phyloP scores from a whole-genome alignment of 441 rosid species.

The Pelargonium myrrhifolium region DNA sequence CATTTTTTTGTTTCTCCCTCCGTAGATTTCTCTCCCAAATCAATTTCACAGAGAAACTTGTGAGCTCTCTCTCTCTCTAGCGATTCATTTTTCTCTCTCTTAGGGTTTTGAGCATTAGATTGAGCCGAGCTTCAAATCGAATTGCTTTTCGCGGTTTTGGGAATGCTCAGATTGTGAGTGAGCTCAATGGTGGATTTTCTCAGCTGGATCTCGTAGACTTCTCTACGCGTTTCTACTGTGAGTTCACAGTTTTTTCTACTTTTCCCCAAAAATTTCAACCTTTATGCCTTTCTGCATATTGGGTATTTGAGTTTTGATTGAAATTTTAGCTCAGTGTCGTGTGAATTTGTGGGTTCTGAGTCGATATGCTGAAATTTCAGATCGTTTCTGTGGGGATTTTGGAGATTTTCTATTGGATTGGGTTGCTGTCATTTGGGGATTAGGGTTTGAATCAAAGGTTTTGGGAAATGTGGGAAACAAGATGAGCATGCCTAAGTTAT shows the following conservation, averaged over 20 bases:
- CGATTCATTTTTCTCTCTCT: background rate
- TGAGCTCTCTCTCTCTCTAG: background rate
- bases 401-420: background rate
- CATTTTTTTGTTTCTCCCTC: background rate
- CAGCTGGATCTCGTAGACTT: background rate
- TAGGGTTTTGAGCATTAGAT: background rate
- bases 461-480: slow-evolving; percentile 1
- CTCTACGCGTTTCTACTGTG: background rate
- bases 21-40: background rate
- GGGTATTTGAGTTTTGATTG: background rate
- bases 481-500: background rate
- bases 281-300: background rate
- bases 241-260: background rate
- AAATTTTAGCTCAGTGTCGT: background rate
- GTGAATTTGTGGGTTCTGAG: background rate
- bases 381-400: no score
- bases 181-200: background rate
- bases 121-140: background rate
- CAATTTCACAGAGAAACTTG: background rate
- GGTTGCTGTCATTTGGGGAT: background rate
- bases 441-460: background rate
- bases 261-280: background rate
- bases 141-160: background rate
- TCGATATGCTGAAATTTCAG: no score
- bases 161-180: background rate